Base-by-base conservation (phyloP, 176 grass and related monocot species). In the Ananas comosus region DNA sequence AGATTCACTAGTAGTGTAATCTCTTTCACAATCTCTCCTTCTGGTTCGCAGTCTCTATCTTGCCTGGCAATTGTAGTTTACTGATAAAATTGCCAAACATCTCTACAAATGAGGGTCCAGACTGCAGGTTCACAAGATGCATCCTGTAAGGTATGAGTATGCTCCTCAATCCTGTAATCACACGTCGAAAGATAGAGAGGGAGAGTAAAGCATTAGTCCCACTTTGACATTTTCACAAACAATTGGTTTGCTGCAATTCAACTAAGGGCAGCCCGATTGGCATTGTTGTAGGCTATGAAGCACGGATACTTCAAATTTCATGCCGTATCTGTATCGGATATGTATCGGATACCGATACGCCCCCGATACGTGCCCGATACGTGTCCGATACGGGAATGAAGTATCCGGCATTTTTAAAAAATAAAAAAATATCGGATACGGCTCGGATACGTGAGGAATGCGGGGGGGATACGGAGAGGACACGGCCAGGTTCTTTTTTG, bases 71-170 rank as follows among this genome's bases (percentile, higher is more conserved):
- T 10, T 77, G 73, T 9, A 86, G 70, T 76, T 86, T 93, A 64
- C 86, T 87, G 18, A 88, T 53, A 4, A 91, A 83, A 75, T 93
- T 88, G 58, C 80, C 80, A 11, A 88, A 78, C 4, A 49, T 70
- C 48, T 86, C 86, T 12, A 66, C 64, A 11, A 88, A 75, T 14
- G 88, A 85, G 2, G 90, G 82, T 5, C 84, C 82, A 18, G 72
- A 78, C 29, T 99, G 87, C 71, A 99, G 70, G 70, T 77, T 61
- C 80, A 99, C 90, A 27, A 99, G 76, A 75, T 93, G 86, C 11
- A 85, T 93, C 69, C 94, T 72, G 80, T 99, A 94, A 0, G 94
- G 94, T 75, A 88, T 99, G 54, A 99, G 82, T 66, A 93, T 88
- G 71, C 66, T 69, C 80, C 86, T 93, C 65, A 99, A 83, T 58